phyloP scores from a whole-genome alignment of 2,329 filamentous ascomycete species.

The Aureobasidium leucospermi region DNA sequence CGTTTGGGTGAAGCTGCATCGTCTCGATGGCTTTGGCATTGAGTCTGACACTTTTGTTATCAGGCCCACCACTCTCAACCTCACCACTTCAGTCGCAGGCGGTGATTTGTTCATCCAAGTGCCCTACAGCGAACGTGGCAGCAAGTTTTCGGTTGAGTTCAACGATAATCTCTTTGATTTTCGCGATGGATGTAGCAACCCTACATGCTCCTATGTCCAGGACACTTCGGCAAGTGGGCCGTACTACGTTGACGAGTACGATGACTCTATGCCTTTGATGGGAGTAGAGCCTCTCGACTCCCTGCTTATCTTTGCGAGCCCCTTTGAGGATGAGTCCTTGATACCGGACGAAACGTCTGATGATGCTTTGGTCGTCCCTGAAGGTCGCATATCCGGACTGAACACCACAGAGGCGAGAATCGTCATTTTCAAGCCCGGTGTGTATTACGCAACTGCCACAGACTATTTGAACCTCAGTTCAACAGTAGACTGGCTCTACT shows the following conservation, averaged over 20 bases:
- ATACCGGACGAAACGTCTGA: background rate
- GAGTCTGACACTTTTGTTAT: background rate
- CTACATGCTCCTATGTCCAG: conserved; percentile 1
- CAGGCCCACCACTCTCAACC: conserved; percentile 1
- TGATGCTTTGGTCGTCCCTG: background rate
- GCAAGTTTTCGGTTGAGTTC: conserved; percentile 4
- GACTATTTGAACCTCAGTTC: background rate
- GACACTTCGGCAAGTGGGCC: background rate
- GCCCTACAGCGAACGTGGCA: background rate
- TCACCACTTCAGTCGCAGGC: background rate
- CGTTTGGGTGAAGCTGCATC: conserved; percentile 1
- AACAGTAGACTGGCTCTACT: background rate
- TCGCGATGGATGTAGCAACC: background rate
- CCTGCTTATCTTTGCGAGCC: conserved; percentile 2
- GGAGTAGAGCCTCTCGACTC: background rate
- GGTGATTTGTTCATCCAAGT: conserved; percentile 5
- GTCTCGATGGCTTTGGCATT: background rate
- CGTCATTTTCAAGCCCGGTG: background rate
- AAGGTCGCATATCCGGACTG: conserved; percentile 3
- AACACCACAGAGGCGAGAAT: background rate
- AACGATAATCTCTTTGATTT: conserved; percentile 3
- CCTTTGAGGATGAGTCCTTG: background rate
- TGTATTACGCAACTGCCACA: background rate
- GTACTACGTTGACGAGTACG: background rate
- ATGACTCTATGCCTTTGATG: background rate